These are phyloP conservation scores for Fonsecaea monophora DNA, from an alignment of 2,329 filamentous ascomycete species.

Conservation along the genomic window DNA sequence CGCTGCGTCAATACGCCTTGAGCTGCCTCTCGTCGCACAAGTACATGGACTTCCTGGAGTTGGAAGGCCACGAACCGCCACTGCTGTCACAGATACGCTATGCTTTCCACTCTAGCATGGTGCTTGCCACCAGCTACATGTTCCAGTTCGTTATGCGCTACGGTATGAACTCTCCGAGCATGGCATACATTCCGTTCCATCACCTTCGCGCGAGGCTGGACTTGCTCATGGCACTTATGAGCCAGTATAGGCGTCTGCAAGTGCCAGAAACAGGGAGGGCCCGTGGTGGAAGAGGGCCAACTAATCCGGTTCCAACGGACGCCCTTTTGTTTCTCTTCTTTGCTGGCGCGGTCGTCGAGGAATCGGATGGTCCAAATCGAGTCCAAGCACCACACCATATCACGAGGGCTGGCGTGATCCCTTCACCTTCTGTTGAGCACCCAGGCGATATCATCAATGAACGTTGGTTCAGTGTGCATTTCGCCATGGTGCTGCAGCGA, in stretches of 20 bases:
- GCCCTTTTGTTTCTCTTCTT: constrained; percentile 28
- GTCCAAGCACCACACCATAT: constrained; percentile 2
- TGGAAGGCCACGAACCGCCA: background rate
- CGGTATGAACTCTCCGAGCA: constrained; percentile 8
- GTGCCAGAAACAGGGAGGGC: background rate
- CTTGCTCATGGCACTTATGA: constrained; percentile 24
- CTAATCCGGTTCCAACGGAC: constrained; percentile 18
- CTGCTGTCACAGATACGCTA: constrained; percentile 9
- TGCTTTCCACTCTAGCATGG: constrained; percentile 16
- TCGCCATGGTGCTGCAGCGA: constrained; percentile 24
- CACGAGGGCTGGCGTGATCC: constrained; percentile 11
- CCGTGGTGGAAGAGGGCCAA: background rate
- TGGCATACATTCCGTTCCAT: constrained; percentile 22
- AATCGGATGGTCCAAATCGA: constrained; percentile 13
- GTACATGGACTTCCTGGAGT: constrained; percentile 25
- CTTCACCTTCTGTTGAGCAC: constrained; percentile 9
- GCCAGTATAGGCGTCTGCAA: constrained; percentile 15
- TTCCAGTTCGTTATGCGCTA: constrained; percentile 21
- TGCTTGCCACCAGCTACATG: constrained; percentile 25
- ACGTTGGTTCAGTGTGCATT: constrained; percentile 30
- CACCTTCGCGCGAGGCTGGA: constrained; percentile 21
- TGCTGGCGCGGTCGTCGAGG: constrained; percentile 23
- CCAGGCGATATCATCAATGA: constrained; percentile 21
- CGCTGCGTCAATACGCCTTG: constrained; percentile 26
- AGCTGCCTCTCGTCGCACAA: constrained; percentile 9